A percentile compares a stretch with the other conserved stretches of the same genome.
These are phyloP conservation scores for Coemansia sp. DNA, from an alignment of 371 early-diverging fungal species.

Conservation along the genomic window DNA sequence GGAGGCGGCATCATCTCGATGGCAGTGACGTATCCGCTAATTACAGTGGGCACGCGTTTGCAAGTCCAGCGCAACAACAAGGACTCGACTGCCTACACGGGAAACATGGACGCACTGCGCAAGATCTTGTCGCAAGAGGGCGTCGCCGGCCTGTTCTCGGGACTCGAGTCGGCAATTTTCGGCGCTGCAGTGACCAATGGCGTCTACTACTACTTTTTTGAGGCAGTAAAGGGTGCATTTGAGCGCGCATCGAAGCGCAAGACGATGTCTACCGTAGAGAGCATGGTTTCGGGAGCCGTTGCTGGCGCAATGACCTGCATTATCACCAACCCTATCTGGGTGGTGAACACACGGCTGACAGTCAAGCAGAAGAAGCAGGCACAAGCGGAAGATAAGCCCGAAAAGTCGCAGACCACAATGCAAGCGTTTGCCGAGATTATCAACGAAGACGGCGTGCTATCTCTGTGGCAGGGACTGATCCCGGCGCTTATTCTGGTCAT, in stretches of 20 bases:
- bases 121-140: slow-evolving; percentile 91
- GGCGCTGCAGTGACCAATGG: slow-evolving; percentile 95
- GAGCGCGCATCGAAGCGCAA: slow-evolving; percentile 65
- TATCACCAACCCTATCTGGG: slow-evolving; percentile 97
- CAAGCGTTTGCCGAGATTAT: slow-evolving; percentile 63
- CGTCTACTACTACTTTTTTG: slow-evolving; percentile 94
- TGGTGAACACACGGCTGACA: slow-evolving; percentile 68
- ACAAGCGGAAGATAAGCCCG: slow-evolving; percentile 2
- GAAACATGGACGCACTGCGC: slow-evolving; percentile 71
- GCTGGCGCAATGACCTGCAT: slow-evolving; percentile 85
- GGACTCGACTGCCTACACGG: slow-evolving; percentile 65
- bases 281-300: slow-evolving; percentile 88
- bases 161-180: slow-evolving; percentile 91
- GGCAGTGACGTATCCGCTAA: slow-evolving; percentile 92
- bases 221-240: slow-evolving; percentile 81
- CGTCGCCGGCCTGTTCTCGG: slow-evolving; percentile 86
- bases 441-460: slow-evolving; percentile 78
- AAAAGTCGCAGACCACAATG: slow-evolving; percentile 31
- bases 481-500: slow-evolving; percentile 94
- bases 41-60: slow-evolving; percentile 85
- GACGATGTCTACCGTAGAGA: slow-evolving; percentile 77
- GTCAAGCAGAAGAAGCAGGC: slow-evolving; percentile 40
- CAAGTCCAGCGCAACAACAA: slow-evolving; percentile 78
- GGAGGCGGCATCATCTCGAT: slow-evolving; percentile 94
- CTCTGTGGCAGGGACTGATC: slow-evolving; percentile 84